Base-by-base conservation (phyloP, 192 early-diverging fungal genomes). In the Kappamyces sp. region DNA sequence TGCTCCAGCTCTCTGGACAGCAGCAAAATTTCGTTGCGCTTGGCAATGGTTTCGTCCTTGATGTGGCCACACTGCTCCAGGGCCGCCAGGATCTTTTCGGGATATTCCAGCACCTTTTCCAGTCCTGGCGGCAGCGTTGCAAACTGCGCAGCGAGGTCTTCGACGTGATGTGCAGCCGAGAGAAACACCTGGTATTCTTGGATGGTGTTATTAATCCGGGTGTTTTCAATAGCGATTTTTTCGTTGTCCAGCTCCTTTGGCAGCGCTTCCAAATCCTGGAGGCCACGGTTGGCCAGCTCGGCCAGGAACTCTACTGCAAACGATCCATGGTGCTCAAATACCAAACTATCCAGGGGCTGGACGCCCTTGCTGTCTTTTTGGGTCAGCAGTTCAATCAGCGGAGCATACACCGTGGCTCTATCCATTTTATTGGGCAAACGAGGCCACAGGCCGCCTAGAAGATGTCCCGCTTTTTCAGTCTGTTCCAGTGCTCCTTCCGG, bases 1-100 rank as follows among this genome's bases (percentile, higher is more conserved):
- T 78, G 58, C 46, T 62, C 47, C 34, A 71, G 69, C 41, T 74
- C 64, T n/a, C 51, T 55, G 2, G 32, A 23, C 4, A 62, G 36
- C 39, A 36, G 10, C 7, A 36, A 33, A 34, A 59, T 12, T 46
- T 43, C 34, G 9, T 47, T 9, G 13, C 12, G 33, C 7, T 40
- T 59, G 5, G 12, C n/a, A 47, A 59, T 47, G 34, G 35, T 59
- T 32, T 34, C 33, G n/a, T 15, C 13, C 42, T 62, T 38, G 47
- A 42, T 36, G n/a, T 52, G 49, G 39, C 35, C 12, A 41, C 38
- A 33, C 35, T 23, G n/a, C 38, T 40, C 49, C 47, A 4, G 36
- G 37, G 6, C 35, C 40, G 5, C 13, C 38, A 38, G 38, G 37
- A 38, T 1, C 33, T 23, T 3, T 50, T 43, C 13, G 51, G 40